These are phyloP conservation scores for Phytophthora parvispora DNA, from an alignment of 352 stramenopile genomes.

Conservation along the genomic window DNA sequence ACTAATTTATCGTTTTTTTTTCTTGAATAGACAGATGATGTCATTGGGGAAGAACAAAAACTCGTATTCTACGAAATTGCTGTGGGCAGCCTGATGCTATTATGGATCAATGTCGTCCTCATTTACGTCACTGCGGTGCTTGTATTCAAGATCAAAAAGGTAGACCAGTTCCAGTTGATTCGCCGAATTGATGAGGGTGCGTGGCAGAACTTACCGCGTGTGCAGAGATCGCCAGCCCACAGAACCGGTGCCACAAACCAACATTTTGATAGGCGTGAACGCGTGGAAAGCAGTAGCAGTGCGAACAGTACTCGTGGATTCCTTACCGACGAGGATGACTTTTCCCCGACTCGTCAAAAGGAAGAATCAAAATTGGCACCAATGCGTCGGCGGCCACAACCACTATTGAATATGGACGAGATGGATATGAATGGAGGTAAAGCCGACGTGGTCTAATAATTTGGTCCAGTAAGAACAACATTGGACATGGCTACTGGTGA, in stretches of 20 bases:
- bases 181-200: constrained; percentile 77
- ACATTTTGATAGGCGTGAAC: constrained; percentile 20
- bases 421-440: constrained; percentile 3
- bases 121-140: constrained; percentile 89
- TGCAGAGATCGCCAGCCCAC: constrained; percentile 68
- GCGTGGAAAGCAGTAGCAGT: constrained; percentile 53
- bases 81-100: constrained; percentile 80
- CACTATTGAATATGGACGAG: constrained; percentile 17
- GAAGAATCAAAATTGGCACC: constrained; percentile 21
- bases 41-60: constrained; percentile 86
- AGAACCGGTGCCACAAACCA: constrained; percentile 6
- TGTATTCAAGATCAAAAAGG: constrained; percentile 93
- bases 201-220: constrained; percentile 85
- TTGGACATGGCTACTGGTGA: neutral
- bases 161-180: constrained; percentile 88
- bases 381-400: constrained; percentile 22
- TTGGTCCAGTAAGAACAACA: neutral
- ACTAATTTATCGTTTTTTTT: neutral
- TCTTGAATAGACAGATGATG: constrained; percentile 58
- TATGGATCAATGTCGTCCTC: constrained; percentile 92
- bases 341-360: constrained; percentile 10
- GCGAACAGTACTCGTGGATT: constrained; percentile 44
- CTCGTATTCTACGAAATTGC: constrained; percentile 91
- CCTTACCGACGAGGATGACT: constrained; percentile 20
- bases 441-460: constrained; percentile 23